phyloP scores from a whole-genome alignment of 2,329 filamentous ascomycete species.

The Pyrenochaeta sp. region DNA sequence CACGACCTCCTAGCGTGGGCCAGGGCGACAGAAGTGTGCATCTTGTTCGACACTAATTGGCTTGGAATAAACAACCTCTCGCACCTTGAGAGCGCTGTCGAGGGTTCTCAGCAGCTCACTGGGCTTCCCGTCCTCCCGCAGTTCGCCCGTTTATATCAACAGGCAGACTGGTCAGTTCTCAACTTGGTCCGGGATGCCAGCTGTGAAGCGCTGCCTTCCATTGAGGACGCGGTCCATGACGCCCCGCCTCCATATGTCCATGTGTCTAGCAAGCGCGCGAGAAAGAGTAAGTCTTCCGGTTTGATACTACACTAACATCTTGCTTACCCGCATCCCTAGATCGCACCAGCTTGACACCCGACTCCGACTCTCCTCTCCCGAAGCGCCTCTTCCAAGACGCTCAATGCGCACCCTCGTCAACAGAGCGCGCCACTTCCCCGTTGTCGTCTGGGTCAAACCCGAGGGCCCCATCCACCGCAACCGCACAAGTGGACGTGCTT shows the following conservation, averaged over 20 bases:
- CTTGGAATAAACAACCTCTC: slow-evolving; percentile 2
- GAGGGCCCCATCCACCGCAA: slow-evolving; percentile 4
- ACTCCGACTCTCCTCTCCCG: slow-evolving; percentile 6
- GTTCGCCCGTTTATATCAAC: slow-evolving; percentile 3
- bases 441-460: slow-evolving; percentile 2
- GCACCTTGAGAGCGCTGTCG: not conserved
- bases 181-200: not conserved
- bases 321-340: not conserved
- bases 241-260: slow-evolving; percentile 7
- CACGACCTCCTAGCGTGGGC: slow-evolving; percentile 3
- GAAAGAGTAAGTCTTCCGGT: slow-evolving; percentile 3
- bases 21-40: slow-evolving; percentile 4
- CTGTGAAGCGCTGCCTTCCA: not conserved
- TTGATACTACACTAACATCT: not conserved
- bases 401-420: not conserved
- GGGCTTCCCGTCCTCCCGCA: slow-evolving; percentile 3
- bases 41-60: slow-evolving; percentile 8
- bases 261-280: slow-evolving; percentile 6
- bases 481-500: slow-evolving; percentile 6
- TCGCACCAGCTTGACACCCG: slow-evolving; percentile 8
- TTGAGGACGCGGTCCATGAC: slow-evolving; percentile 2
- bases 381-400: slow-evolving; percentile 6
- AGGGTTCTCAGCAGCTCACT: slow-evolving; percentile 2
- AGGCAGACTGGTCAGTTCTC: slow-evolving; percentile 7
- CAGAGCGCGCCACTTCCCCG: slow-evolving; percentile 1